Conservation (phyloP, 1,139 yeast species). For the Nakaseomyces bracarensis region DNA sequence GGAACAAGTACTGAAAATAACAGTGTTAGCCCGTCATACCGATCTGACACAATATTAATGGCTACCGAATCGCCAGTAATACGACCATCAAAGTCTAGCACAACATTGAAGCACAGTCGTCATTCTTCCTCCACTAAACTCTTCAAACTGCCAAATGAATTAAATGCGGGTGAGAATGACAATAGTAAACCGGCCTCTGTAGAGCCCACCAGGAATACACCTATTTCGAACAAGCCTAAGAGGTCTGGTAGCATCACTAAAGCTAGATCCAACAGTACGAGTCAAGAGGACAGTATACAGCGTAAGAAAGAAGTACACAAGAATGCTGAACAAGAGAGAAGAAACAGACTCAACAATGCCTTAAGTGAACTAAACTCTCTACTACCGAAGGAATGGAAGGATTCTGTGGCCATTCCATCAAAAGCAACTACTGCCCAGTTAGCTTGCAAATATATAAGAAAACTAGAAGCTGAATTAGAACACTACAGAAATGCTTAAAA, state of each 20-base stretch:
- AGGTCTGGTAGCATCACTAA: conserved; percentile 1
- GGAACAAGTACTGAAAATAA: conserved; percentile 7
- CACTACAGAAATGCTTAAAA: background rate
- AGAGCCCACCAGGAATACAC: background rate
- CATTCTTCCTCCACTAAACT: background rate
- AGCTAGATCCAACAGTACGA: conserved; percentile 16
- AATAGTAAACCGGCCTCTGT: background rate
- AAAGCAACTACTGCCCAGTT: conserved; percentile 93
- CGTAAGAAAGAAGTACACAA: conserved; percentile 73
- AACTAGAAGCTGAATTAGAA: conserved; percentile 30
- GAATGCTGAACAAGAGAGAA: conserved; percentile 90
- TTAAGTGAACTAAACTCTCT: conserved; percentile 63
- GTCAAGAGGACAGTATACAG: conserved; percentile 2
- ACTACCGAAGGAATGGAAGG: conserved; percentile 57
- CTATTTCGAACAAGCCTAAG: background rate
- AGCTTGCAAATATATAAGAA: conserved; percentile 63
- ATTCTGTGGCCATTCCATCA: conserved; percentile 55
- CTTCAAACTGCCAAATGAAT: background rate
- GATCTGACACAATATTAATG: background rate
- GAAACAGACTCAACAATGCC: conserved; percentile 85
- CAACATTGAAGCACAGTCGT: background rate
- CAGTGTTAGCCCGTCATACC: background rate
- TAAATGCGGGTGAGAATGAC: background rate
- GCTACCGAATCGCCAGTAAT: conserved; percentile 28
- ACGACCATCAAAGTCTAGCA: conserved; percentile 16